These are phyloP conservation scores for Neurospora hispaniola DNA, from an alignment of 495 filamentous ascomycete species.

Conservation along the genomic window DNA sequence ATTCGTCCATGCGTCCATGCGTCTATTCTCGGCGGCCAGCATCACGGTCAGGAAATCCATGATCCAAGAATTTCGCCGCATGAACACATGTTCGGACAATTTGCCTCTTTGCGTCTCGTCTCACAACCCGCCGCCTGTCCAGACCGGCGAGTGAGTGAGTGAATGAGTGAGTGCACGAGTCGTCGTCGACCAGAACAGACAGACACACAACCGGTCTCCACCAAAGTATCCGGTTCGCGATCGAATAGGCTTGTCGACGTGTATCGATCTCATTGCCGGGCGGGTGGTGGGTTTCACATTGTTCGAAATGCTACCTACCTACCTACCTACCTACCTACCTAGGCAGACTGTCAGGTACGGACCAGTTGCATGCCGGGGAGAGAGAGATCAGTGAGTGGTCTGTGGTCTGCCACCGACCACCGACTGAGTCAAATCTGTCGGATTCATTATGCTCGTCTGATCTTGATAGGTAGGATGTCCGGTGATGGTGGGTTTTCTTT, in stretches of 20 bases:
- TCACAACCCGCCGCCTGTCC: background rate
- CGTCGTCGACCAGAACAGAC: background rate
- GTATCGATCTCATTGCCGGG: background rate
- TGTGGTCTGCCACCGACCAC: background rate
- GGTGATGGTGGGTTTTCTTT: background rate
- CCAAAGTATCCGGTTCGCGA: background rate
- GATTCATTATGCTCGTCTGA: background rate
- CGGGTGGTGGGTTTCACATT: background rate
- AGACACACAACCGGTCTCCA: background rate
- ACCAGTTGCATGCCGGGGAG: background rate
- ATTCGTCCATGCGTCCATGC: background rate
- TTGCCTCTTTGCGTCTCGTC: background rate
- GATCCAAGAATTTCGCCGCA: background rate
- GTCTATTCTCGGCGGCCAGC: background rate
- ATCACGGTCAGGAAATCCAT: background rate
- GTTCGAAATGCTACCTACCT: background rate
- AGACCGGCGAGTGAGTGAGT: background rate
- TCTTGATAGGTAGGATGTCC: background rate
- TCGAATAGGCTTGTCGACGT: background rate
- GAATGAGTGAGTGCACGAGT: background rate
- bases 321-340: background rate
- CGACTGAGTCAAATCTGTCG: background rate
- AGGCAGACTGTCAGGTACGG: background rate
- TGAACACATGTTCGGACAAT: background rate
- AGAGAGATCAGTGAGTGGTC: background rate